phyloP scores from a whole-genome alignment of 495 filamentous ascomycete genomes.

The Penicillium samsonianum region DNA sequence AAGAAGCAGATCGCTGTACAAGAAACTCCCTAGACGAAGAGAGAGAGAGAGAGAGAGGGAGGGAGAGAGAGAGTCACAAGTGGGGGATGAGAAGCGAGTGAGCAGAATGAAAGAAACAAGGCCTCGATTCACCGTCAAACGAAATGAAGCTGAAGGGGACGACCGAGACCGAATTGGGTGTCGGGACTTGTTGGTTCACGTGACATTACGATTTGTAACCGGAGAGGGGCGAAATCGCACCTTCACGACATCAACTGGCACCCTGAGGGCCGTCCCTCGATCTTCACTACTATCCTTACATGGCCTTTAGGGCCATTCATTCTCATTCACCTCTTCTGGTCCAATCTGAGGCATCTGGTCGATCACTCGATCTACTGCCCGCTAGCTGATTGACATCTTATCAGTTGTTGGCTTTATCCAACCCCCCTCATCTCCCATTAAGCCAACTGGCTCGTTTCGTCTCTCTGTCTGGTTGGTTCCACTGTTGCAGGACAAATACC shows the following conservation, averaged over 20 bases:
- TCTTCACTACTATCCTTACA: slow-evolving; percentile 8
- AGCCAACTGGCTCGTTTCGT: background rate
- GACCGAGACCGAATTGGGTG: slow-evolving; percentile 11
- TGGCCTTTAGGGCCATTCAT: background rate
- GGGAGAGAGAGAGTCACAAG: background rate
- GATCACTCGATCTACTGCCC: background rate
- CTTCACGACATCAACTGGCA: slow-evolving; percentile 15
- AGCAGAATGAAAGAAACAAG: background rate
- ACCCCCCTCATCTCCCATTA: slow-evolving; percentile 2
- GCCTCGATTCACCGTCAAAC: slow-evolving; percentile 10
- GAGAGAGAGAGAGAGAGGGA: too few relatives aligned
- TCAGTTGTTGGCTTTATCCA: slow-evolving; percentile 9
- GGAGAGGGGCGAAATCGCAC: slow-evolving; percentile 9
- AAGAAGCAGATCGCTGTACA: slow-evolving; percentile 7
- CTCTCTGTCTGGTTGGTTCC: slow-evolving; percentile 1
- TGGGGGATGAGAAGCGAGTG: background rate
- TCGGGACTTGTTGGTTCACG: slow-evolving; percentile 10
- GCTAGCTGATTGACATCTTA: slow-evolving; percentile 17
- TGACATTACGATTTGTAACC: slow-evolving; percentile 13
- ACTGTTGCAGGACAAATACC: background rate
- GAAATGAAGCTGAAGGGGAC: slow-evolving; percentile 14
- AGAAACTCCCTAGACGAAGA: background rate
- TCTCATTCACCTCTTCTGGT: slow-evolving; percentile 2
- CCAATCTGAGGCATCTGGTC: background rate
- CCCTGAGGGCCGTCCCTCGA: slow-evolving; percentile 15